Evolutionary conservation across 2,329 filamentous ascomycete species (phyloP), one percentile per base, ranked within the genome.

Genomic region (Myriosclerotinia scirpicola): DNA sequence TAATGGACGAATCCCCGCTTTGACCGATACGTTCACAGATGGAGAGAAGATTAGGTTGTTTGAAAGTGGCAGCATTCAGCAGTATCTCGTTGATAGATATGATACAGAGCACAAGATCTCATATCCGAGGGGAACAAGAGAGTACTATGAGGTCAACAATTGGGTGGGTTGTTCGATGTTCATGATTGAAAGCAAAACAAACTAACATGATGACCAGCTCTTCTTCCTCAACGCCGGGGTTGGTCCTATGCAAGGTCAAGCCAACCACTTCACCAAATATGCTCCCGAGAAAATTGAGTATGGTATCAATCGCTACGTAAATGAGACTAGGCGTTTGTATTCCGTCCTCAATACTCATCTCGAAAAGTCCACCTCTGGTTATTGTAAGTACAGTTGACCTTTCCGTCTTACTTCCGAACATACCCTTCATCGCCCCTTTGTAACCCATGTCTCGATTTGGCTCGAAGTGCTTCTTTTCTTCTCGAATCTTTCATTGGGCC

Each of bases 1-100:
- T 70, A 97, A 97, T 77, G 93, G 93, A 70, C 90, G 93, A 71
- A 96, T 97, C 73, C 93, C 93, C 5, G 93, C 93, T 67, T 74
- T 97, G 61, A 95, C 91, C 9, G 93, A 97, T 79, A 90, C 83
- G 8, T 89, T 91, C 76, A 81, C 82, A 6, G 88, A 95, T 76
- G 91, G 91, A 72, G 81, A 90, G 76, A 81, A 82, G 44, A 92
- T 96, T 76, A 83, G 85, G 67, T 77, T 97, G 22, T 97, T 96
- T 75, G 93, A 97, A 79, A 91, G 87, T 70, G 92, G 91, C 67
- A 86, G 89, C 70, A 95, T 96, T 76, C 81, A 96, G 80, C 87
- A 93, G 78, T 96, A 97, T 77, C 84, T 97, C 7, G 87, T 90
- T 22, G 90, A 93, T 63, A 85, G 87, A 68, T 96, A 96, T 77